Base-by-base conservation (phyloP, 257 asterid species). In the Vinca minor region DNA sequence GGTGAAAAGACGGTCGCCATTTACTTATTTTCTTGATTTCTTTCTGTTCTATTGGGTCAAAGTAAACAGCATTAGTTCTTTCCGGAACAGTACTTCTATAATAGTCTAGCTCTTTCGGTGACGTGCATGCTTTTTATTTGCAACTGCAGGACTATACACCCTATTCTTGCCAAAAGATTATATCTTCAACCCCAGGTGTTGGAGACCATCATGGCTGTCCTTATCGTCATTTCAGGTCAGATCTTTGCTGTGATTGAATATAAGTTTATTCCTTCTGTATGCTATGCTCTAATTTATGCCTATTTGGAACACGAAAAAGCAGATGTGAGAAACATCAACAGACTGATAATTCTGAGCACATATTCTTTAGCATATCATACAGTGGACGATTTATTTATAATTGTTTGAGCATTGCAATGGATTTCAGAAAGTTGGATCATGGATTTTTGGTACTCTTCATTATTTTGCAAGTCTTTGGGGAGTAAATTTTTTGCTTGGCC, bases 201-300 rank as follows among this genome's bases (percentile, higher is more conserved):
- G 98, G 98, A 71, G 97, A 92, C 78, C 95, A 92, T 72, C 98
- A 92, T 67, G 98, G 97, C 59, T 92, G 98, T 72, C 98, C 96
- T 12, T 92, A 81, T 81, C 91, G 96, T 54, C 96, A 87, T 81
- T 87, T 92, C 86, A 84, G 98, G 98, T 92, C 79, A 78, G 70
- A 52, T 65, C 59, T 77, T 72, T 73, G 66, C 35, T 59, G 28
- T 45, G 69, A 15, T 41, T 38, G 36, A 49, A 34, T 46, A 17
- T 42, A 59, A 66, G 62, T 56, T 73, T 62, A 59, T 32, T 57
- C 25, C 50, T 69, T 35, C 21, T 48, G 49, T 13, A 28, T 65
- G 35, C 31, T 39, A 29, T 62, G 38, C 56, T 67, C 46, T 65
- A 15, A 11, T 4, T 57, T 64, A 17, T 42, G 54, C 54, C 20